Evolutionary conservation across 2,329 filamentous ascomycete species (phyloP).

Genomic region (Trichophyton simii): DNA sequence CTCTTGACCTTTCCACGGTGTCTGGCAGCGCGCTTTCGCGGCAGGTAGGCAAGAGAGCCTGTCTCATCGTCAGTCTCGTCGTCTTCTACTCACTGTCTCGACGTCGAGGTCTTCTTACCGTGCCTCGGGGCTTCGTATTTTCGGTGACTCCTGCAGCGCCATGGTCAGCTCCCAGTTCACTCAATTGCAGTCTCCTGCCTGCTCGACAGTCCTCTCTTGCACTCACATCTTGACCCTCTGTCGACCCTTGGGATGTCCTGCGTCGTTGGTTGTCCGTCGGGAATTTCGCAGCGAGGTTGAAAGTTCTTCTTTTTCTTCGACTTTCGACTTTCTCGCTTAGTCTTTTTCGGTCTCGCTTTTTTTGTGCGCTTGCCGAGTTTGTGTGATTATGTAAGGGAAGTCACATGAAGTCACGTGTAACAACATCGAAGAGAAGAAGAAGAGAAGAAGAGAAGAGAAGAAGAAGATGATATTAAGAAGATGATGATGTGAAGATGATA

Average conservation of each 20-base stretch:
- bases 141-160: slow-evolving; percentile 41
- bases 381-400: slow-evolving; percentile 11
- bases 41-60: slow-evolving; percentile 70
- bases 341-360: slow-evolving; percentile 9
- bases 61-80: slow-evolving; percentile 11
- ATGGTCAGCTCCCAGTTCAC: neutral
- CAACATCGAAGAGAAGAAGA: no score
- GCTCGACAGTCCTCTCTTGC: neutral
- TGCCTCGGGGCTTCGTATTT: slow-evolving; percentile 85
- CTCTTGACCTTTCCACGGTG: slow-evolving; percentile 98
- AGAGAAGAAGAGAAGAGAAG: no score
- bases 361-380: slow-evolving; percentile 11
- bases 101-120: slow-evolving; percentile 52
- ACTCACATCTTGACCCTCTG: slow-evolving; percentile 37
- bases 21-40: slow-evolving; percentile 82
- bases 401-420: neutral
- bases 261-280: slow-evolving; percentile 20
- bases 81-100: neutral
- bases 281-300: slow-evolving; percentile 16
- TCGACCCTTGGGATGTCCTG: slow-evolving; percentile 35
- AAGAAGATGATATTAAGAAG: no score
- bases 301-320: neutral
- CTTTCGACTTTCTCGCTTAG: slow-evolving; percentile 2
- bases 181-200: neutral
- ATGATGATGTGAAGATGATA: no score